Evolutionary conservation across 2,329 filamentous ascomycete genomes (phyloP).

Genomic region (Colletotrichum australisinense): DNA sequence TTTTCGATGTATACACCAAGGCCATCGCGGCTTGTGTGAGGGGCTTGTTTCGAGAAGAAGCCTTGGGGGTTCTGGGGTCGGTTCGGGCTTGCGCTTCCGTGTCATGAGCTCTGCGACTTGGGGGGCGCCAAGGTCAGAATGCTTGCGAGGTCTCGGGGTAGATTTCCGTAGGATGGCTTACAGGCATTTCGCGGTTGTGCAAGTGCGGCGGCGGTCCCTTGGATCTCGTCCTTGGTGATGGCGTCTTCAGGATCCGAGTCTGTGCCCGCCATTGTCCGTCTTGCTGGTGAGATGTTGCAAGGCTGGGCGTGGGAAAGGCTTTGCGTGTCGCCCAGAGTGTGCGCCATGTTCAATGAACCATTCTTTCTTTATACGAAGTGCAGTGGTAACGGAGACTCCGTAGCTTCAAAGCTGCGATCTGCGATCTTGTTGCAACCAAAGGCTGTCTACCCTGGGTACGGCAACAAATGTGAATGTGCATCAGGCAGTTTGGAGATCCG

Average conservation of each 20-base stretch:
- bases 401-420: background rate
- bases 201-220: conserved; percentile 44
- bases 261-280: conserved; percentile 40
- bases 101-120: conserved; percentile 52
- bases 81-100: conserved; percentile 47
- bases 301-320: background rate
- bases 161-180: conserved; percentile 38
- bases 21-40: conserved; percentile 64
- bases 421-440: background rate
- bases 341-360: background rate
- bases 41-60: conserved; percentile 44
- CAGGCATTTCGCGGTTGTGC: conserved; percentile 54
- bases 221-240: conserved; percentile 55
- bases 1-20: conserved; percentile 74
- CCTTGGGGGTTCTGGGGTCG: conserved; percentile 28
- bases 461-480: background rate
- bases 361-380: background rate
- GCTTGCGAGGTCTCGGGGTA: background rate
- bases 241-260: conserved; percentile 51
- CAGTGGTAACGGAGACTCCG: background rate
- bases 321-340: background rate
- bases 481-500: background rate
- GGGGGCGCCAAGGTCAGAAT: background rate
- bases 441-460: background rate
- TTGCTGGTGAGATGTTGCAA: background rate